These are phyloP conservation scores for Parmelia sp. DNA, from an alignment of 495 filamentous ascomycete species.

Conservation along the genomic window DNA sequence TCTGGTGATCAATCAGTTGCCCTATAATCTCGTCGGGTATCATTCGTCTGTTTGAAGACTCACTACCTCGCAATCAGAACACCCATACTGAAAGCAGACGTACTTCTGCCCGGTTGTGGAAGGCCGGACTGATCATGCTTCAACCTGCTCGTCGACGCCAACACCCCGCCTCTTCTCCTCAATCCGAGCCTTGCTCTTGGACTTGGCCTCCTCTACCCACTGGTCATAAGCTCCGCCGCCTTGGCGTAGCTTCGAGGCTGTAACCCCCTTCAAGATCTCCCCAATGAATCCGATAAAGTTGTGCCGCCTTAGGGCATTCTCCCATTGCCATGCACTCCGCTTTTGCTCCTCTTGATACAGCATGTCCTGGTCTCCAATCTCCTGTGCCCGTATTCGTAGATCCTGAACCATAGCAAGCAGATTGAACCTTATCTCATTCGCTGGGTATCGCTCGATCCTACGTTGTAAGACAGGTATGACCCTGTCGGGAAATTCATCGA, in stretches of 20 bases:
- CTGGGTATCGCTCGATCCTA: constrained; percentile 78
- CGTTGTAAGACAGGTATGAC: constrained; percentile 82
- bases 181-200: constrained; percentile 60
- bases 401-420: constrained; percentile 87
- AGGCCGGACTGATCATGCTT: neutral
- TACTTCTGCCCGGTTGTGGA: neutral
- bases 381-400: constrained; percentile 62
- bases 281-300: constrained; percentile 97
- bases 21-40: neutral
- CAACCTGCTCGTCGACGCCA: constrained; percentile 15
- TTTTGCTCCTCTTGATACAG: constrained; percentile 77
- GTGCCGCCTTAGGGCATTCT: constrained; percentile 86
- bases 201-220: constrained; percentile 75
- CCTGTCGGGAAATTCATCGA: constrained; percentile 66
- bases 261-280: constrained; percentile 83
- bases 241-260: constrained; percentile 57
- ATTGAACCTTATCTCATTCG: constrained; percentile 89
- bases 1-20: neutral
- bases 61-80: neutral
- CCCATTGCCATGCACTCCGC: constrained; percentile 82
- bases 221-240: constrained; percentile 57
- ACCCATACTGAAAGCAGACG: neutral
- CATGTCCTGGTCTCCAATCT: constrained; percentile 75
- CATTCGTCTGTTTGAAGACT: neutral
- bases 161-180: constrained; percentile 47